Evolutionary conservation across 768 basidiomycete species (phyloP), one percentile per base, ranked within the genome.

Genomic region (Lyophyllum shimeji): DNA sequence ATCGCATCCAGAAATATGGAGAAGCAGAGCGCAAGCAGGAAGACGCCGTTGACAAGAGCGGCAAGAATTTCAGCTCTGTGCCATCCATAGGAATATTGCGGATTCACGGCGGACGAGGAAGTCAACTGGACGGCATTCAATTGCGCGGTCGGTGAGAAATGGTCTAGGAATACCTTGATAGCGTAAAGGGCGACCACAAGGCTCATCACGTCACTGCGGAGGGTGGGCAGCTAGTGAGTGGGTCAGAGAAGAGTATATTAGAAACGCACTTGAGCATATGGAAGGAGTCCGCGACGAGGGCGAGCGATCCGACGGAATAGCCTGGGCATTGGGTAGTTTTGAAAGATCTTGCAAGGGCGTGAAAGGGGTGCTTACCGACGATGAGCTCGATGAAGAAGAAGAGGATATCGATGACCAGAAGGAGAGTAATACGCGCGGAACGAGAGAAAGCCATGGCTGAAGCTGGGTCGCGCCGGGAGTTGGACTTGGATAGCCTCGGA

Each of bases 1-100:
- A 98, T 72, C 5, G 97, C 95, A 69, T 99, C 96, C 63, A 98
- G 75, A 45, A 83, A 87, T 61, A 99, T 98, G 5, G 95, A 94
- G 73, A 98, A 95, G 74, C 97, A 99, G 0, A 98, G 83, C 0
- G 97, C 97, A 42, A 98, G 81, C 6, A 99, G 83, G 76, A 98
- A 98, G 53, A 98, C 94, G 50, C 97, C 97, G 65, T 99, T 99
- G 62, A 98, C 75, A 44, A 98, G 79, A 0, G 97, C 97, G 20
- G 95, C 95, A 7, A 98, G 82, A 58, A 97, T 95, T 68, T 97
- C 95, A 17, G 97, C 97, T 59, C 97, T 82, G 71, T 98, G 95
- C 96, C 95, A 98, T n/a, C 95, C 96, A 69, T 98, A 98, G 4
- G 96, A 94, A 71, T 97, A 97, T 48, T 86, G 82, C 25, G 89